These are phyloP conservation scores for Clonostachys solani DNA, from an alignment of 2,329 filamentous ascomycete species.

Conservation along the genomic window DNA sequence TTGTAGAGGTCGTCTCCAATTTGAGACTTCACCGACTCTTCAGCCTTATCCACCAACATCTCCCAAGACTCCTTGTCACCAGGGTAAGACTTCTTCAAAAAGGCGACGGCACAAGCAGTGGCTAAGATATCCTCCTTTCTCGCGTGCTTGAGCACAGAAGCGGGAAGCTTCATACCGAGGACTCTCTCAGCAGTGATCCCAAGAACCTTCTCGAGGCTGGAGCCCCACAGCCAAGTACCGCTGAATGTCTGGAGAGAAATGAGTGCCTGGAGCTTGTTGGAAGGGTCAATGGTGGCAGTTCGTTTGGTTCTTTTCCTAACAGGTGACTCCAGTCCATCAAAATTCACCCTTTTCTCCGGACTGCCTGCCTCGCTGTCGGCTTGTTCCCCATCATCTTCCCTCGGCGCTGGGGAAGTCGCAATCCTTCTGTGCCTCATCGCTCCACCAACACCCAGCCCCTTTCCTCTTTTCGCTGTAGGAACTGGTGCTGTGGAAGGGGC, in stretches of 20 bases:
- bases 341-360: no score
- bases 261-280: conserved; percentile 21
- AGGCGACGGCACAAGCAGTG: conserved; percentile 20
- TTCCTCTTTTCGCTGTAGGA: no score
- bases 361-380: no score
- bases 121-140: conserved; percentile 10
- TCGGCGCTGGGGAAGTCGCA: no score
- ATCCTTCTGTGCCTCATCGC: no score
- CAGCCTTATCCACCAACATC: conserved; percentile 59
- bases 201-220: conserved; percentile 17
- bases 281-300: background rate
- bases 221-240: conserved; percentile 22
- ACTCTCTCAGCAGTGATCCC: conserved; percentile 8
- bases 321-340: no score
- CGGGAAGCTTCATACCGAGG: no score
- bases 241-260: conserved; percentile 44
- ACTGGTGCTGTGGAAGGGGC: conserved; percentile 70
- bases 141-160: no score
- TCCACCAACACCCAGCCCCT: no score
- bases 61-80: conserved; percentile 55
- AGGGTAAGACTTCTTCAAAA: conserved; percentile 37
- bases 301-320: no score
- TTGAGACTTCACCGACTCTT: conserved; percentile 35
- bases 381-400: no score
- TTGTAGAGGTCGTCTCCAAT: conserved; percentile 3